Percentiles rank a stretch among this genome's conserved stretches.
Conservation (phyloP, 768 basidiomycete genomes). For the Tulasnella sp. region DNA sequence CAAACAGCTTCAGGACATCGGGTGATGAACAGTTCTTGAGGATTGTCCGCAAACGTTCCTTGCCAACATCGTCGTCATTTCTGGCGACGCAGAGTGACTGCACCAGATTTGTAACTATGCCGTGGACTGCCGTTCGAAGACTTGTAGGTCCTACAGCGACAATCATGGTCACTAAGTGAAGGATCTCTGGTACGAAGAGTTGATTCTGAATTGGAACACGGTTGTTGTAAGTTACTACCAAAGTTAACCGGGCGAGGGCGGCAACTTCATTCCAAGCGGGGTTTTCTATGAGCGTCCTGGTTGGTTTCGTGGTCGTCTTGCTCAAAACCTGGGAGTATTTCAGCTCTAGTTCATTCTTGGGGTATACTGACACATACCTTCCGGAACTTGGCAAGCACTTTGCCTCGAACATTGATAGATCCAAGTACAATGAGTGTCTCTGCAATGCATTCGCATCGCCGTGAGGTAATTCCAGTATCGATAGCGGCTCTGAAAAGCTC, state of each 20-base stretch:
- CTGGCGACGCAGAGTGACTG: slow-evolving; percentile 57
- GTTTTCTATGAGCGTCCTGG: slow-evolving; percentile 53
- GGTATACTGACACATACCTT: slow-evolving; percentile 36
- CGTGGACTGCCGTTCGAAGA: slow-evolving; percentile 71
- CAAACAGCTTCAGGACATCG: slow-evolving; percentile 55
- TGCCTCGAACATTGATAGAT: slow-evolving; percentile 64
- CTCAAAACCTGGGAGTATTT: slow-evolving; percentile 42
- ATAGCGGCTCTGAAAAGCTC: slow-evolving; percentile 70
- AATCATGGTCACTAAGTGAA: slow-evolving; percentile 67
- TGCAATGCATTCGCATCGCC: slow-evolving; percentile 60
- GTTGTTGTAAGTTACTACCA: slow-evolving; percentile 56
- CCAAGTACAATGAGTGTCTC: slow-evolving; percentile 61
- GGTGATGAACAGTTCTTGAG: slow-evolving; percentile 47
- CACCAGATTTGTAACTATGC: slow-evolving; percentile 65
- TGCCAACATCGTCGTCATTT: slow-evolving; percentile 41
- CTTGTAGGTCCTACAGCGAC: slow-evolving; percentile 59
- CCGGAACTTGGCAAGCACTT: slow-evolving; percentile 63
- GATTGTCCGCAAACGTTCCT: slow-evolving; percentile 46
- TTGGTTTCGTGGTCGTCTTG: slow-evolving; percentile 53
- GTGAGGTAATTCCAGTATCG: slow-evolving; percentile 69
- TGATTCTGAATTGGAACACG: slow-evolving; percentile 52
- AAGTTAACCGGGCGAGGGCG: slow-evolving; percentile 59
- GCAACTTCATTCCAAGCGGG: slow-evolving; percentile 72
- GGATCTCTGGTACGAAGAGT: slow-evolving; percentile 69
- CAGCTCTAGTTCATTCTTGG: neutral